Evolutionary conservation across 2,329 filamentous ascomycete genomes (phyloP), one percentile per base, ranked within the genome.

Genomic region (Ceratocystis destructans): DNA sequence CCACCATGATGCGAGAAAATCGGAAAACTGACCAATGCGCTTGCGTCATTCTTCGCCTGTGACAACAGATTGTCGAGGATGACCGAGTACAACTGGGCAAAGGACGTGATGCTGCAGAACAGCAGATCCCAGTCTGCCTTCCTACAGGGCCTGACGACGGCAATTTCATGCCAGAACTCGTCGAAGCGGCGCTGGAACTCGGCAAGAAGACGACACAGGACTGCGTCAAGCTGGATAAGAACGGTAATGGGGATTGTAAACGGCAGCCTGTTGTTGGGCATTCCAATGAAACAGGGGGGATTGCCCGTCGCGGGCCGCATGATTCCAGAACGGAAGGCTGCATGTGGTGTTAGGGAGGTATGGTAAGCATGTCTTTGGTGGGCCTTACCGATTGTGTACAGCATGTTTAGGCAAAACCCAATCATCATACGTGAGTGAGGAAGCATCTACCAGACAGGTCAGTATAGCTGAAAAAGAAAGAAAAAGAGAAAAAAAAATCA

Each of bases 151-250:
- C 25, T 41, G 17, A 41, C 50, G 3, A 22, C 25, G 22, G 61
- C 33, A 10, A 67, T 50, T 1, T 53, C 28, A 25, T 61, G 33
- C 45, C 41, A 67, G 41, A 59, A n/a, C 3, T 20, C 8, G 61
- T 67, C 66, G 41, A 67, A 53, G 33, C 55, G 48, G n/a, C 61
- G 66, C 37, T 64, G 66, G 50, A 64, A 62, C 22, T 57, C 20
- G 22, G 41, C 62, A 25, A 64, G 37, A 17, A 64, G 46, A 33
- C 53, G 66, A 45, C 8, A 31, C 20, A 59, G 37, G 20, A 64
- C 31, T 7, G 12, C 25, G 25, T 67, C 46, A 5, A 64, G 50
- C 46, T 67, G 65, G 12, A 53, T n/a, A 5, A 22, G 7, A 25
- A 64, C 41, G 2, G 31, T 8, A 31, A 17, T 2, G 10, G 53